Base-by-base conservation (phyloP, 1,284 basidiomycete species). In the Ceratobasidium papillatum region DNA sequence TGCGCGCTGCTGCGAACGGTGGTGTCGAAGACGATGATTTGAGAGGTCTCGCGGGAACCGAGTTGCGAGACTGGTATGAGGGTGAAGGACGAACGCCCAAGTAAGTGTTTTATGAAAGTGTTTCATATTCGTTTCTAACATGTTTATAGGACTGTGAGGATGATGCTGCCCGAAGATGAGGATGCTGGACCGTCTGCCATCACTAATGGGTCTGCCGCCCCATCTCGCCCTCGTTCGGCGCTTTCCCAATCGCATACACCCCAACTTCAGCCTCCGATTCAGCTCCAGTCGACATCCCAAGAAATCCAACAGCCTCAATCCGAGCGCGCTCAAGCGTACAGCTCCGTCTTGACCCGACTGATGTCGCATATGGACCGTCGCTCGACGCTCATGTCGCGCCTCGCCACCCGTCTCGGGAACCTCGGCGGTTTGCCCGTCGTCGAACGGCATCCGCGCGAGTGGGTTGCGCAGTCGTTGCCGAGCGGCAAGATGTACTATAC, bases 361-460 rank as follows among this genome's bases (percentile, higher is more conserved):
- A 69, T 69, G 38, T 56, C 66, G 4, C 66, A 69, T 36, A 69
- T 69, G 66, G 66, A 69, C 27, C 51, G 66, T 43, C 66, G 66
- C 4, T 69, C 66, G 34, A 41, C 66, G 38, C 66, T 69, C 66
- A 69, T 69, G 66, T 38, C 66, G 34, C 66, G 66, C 36, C 66
- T 69, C 14, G 66, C 66, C 25, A 58, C 66, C 32, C 66, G 66
- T 12, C 52, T 69, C 22, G 66, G 66, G 34, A 56, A 51, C 19
- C 66, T 69, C 12, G 66, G 66, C 17, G 49, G 49, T 19, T 36
- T 69, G n/a, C 32, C 66, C 27, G 38, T 38, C n/a, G 32, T 43
- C 36, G 66, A 69, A 30, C 52, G 54, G 66, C 66, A 69, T 34
- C 66, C 66, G 14, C 66, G 66, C 52, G 66, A 69, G 38, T 69